Conservation (phyloP, 2,329 filamentous ascomycete species). For the Pleomassaria siparia region DNA sequence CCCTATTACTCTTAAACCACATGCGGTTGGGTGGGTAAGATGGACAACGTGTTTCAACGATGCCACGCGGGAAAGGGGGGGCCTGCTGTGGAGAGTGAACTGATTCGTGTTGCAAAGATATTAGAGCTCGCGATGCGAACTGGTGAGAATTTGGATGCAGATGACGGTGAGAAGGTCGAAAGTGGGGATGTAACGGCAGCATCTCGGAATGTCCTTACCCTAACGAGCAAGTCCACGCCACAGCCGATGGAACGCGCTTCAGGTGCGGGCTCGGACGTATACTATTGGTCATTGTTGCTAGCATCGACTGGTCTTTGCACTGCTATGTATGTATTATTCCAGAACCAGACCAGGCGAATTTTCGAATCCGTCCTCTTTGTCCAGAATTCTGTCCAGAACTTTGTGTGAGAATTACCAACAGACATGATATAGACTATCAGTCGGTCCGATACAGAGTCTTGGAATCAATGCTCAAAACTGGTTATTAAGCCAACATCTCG, state of each 20-base stretch:
- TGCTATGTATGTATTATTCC: too few relatives aligned
- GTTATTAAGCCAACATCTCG: too few relatives aligned
- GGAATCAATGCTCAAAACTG: too few relatives aligned
- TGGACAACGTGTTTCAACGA: not conserved
- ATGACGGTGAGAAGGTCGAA: conserved; percentile 7
- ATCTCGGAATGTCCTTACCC: conserved; percentile 23
- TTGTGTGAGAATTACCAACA: too few relatives aligned
- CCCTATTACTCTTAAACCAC: conserved; percentile 8
- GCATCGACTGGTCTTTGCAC: too few relatives aligned
- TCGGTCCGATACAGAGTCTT: too few relatives aligned
- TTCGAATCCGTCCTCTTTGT: too few relatives aligned
- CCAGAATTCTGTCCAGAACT: too few relatives aligned
- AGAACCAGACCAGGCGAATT: too few relatives aligned
- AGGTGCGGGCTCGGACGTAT: not conserved
- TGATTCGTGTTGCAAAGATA: conserved; percentile 1
- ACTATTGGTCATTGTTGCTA: not conserved
- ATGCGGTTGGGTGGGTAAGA: not conserved
- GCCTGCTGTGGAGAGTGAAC: not conserved
- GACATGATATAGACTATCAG: too few relatives aligned
- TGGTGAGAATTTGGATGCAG: conserved; percentile 4
- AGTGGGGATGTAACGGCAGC: conserved; percentile 5
- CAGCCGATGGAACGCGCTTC: not conserved
- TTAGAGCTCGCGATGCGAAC: conserved; percentile 6
- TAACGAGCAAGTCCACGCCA: conserved; percentile 11
- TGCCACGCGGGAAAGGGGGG: conserved; percentile 1